phyloP scores from a whole-genome alignment of 2,329 filamentous ascomycete species.

The Beauveria pseudobassiana region DNA sequence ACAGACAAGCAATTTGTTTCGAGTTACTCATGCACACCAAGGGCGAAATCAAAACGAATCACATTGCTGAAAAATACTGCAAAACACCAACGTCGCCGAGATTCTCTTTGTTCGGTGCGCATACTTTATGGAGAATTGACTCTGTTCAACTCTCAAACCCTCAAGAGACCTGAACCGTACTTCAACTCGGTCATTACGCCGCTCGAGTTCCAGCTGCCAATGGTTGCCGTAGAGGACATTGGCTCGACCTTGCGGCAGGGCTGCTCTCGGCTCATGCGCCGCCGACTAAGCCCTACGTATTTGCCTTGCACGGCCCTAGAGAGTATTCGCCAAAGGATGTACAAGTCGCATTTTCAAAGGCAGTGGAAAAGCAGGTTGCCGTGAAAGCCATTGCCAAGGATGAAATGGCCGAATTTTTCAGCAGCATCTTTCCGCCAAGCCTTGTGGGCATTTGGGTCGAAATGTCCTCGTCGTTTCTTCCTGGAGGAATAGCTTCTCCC shows the following conservation, averaged over 20 bases:
- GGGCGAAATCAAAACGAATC: conserved; percentile 30
- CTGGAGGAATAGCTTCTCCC: conserved; percentile 19
- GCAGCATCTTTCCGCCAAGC: conserved; percentile 17
- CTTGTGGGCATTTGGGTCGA: conserved; percentile 22
- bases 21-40: not conserved
- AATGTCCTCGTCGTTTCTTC: conserved; percentile 23
- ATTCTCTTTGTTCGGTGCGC: conserved; percentile 25
- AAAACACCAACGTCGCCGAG: conserved; percentile 13
- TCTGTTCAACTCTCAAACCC: conserved; percentile 16
- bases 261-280: conserved; percentile 16
- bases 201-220: conserved; percentile 23
- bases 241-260: conserved; percentile 18
- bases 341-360: conserved; percentile 22
- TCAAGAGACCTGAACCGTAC: conserved; percentile 21
- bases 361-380: conserved; percentile 19
- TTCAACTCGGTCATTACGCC: conserved; percentile 29
- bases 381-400: conserved; percentile 21
- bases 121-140: conserved; percentile 35
- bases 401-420: conserved; percentile 17
- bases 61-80: conserved; percentile 24
- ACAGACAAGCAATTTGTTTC: no score
- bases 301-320: conserved; percentile 25
- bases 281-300: conserved; percentile 20
- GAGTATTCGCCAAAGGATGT: conserved; percentile 23
- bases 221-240: conserved; percentile 23